Base-by-base conservation (phyloP, 2,329 filamentous ascomycete genomes). In the Xylariomycetidae sp. region DNA sequence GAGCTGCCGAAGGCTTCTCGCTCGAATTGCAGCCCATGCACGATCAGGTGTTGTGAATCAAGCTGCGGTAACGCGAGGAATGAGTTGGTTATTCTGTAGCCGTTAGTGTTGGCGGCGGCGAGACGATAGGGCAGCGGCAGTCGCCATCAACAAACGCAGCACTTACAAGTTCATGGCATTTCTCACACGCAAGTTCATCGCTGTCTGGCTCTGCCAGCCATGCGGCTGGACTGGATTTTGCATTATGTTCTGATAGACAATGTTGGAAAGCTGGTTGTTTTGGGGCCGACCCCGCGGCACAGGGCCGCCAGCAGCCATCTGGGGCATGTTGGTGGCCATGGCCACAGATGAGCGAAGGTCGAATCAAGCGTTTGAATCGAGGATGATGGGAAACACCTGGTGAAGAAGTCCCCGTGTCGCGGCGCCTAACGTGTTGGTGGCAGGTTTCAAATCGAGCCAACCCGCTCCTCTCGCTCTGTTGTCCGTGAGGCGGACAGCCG, bases 251-350 rank as follows among this genome's bases (percentile, higher is more conserved):
- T 38, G 45, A 34, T 64, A 69, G 6, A 72, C 57, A 12, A 61
- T 45, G 25, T 62, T 53, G 31, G 60, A 57, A 46, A 61, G 54
- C 40, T 67, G 64, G 41, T 65, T 55, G 25, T 56, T 51, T 28
- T 56, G 54, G 36, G 63, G 63, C 39, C 58, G 58, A n/a, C n/a
- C n/a, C 43, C 53, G 61, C 48, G 62, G 61, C 55, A 69, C 61
- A 57, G 69, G 61, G 55, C 61, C 64, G 44, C 58, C 62, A 40
- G 58, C 61, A 53, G 60, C 64, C 70, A 77, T 75, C 50, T 74
- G 72, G 56, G 69, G 68, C 61, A 77, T 70, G 48, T 75, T 77
- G 53, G 69, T 72, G 63, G 74, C 73, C 74, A 79, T 78, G 59
- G 69, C 69, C 64, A 67, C 67, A 46, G 38, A 12, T 37, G 37